Evolutionary conservation across 1,139 yeast genomes (phyloP).

Genomic region (Saccharomycopsis crataegensis): DNA sequence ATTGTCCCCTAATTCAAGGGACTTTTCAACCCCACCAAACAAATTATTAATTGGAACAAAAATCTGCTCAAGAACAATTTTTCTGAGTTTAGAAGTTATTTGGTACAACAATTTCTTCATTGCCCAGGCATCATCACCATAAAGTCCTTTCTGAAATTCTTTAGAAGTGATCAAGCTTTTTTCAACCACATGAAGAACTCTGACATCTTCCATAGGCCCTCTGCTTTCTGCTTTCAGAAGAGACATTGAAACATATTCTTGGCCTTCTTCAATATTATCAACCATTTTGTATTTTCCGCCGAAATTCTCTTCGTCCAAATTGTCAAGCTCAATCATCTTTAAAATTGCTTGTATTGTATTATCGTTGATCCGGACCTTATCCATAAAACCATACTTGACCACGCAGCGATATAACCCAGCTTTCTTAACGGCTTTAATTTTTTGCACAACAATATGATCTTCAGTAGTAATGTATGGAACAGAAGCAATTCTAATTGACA

Average conservation of each 20-base stretch:
- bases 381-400: constrained; percentile 41
- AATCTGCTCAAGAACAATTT: constrained; percentile 9
- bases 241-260: neutral
- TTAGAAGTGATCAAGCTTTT: constrained; percentile 2
- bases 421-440: constrained; percentile 30
- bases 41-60: constrained; percentile 11
- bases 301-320: constrained; percentile 13
- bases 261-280: neutral
- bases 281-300: neutral
- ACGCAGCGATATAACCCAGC: constrained; percentile 40
- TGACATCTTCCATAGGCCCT: neutral
- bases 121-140: neutral
- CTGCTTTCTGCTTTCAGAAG: neutral
- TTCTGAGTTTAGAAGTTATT: neutral
- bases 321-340: constrained; percentile 7
- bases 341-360: constrained; percentile 7
- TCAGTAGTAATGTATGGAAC: constrained; percentile 35
- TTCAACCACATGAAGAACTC: constrained; percentile 15
- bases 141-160: neutral
- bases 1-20: constrained; percentile 3
- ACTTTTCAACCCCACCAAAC: constrained; percentile 14
- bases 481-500: constrained; percentile 36
- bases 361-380: constrained; percentile 30
- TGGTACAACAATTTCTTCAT: neutral
- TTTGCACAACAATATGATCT: constrained; percentile 35